Evolutionary conservation across 1,284 basidiomycete species (phyloP), one percentile per base, ranked within the genome.

Genomic region (Malassezia cuniculi): DNA sequence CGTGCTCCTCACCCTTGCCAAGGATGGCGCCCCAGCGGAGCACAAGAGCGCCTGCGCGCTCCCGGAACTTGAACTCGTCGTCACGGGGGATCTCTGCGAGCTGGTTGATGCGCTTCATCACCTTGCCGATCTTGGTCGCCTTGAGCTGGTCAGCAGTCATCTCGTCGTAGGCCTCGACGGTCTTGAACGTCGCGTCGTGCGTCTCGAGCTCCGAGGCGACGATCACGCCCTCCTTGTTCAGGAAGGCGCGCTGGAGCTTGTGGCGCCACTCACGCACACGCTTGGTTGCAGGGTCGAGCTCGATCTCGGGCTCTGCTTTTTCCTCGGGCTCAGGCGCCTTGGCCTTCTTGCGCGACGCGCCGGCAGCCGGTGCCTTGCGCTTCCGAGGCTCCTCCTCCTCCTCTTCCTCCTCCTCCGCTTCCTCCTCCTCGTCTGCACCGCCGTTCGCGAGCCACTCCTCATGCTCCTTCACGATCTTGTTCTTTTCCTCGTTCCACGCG

Each of bases 41-140:
- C 58, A 71, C 71, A 24, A 76, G 66, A 50, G 68, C 70, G 36
- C 65, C 51, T 4, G 73, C 70, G 22, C 89, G 80, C 18, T 79
- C 75, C 39, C 79, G 79, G 74, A 95, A 89, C 54, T 82, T 75
- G 74, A 80, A 85, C 65, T 90, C 79, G 25, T 77, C 79, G 60
- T 94, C 81, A 41, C 78, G 74, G 10, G 89, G 85, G 17, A 93
- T 78, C 19, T 50, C 60, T 14, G 71, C 50, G 15, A 89, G 73
- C 20, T 78, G 74, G 30, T 82, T 75, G 57, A 94, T 89, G 69
- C 86, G 84, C 63, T 86, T 83, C 83, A 94, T 89, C 36, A 97
- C 89, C 71, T 95, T 95, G 70, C 83, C 85, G 61, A 95, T 93
- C 74, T 94, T 94, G 48, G 89, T 89, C 72, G 79, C 81, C 30